These are phyloP conservation scores for Sanghuangporus sanghuang DNA, from an alignment of 1,284 basidiomycete genomes.

Conservation along the genomic window DNA sequence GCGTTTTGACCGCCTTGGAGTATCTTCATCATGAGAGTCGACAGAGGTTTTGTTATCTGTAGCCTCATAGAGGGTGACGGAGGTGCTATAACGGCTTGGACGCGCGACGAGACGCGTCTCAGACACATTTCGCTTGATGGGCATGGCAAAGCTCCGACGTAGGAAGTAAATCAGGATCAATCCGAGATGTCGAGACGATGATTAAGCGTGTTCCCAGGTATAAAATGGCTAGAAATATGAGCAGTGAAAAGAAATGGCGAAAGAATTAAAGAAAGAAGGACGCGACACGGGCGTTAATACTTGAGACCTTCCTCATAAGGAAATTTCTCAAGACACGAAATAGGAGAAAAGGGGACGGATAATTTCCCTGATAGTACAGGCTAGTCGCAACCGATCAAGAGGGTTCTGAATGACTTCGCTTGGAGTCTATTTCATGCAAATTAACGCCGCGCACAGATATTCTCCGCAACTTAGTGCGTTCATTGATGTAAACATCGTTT, in stretches of 20 bases:
- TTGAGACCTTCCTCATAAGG: neutral
- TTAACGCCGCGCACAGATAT: too few species aligned
- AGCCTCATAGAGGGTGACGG: constrained; percentile 14
- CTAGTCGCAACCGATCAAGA: too few species aligned
- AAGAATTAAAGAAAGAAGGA: neutral
- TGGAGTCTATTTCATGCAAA: too few species aligned
- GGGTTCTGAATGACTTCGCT: too few species aligned
- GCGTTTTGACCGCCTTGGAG: constrained; percentile 12
- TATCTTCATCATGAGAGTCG: neutral
- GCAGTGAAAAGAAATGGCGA: neutral
- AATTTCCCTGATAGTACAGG: too few species aligned
- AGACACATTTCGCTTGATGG: constrained; percentile 7
- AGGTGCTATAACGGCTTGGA: constrained; percentile 9
- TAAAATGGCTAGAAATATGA: neutral
- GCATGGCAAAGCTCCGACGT: neutral
- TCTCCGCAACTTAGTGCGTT: too few species aligned
- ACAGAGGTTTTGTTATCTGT: neutral
- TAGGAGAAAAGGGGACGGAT: neutral
- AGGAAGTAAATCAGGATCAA: neutral
- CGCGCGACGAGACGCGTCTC: constrained; percentile 5
- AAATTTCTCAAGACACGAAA: neutral
- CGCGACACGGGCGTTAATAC: neutral
- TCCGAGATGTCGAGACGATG: too few species aligned
- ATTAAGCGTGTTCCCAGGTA: neutral
- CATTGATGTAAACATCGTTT: too few species aligned